Evolutionary conservation across 208 protist species (phyloP).

Genomic region (Trypanosoma grayi): DNA sequence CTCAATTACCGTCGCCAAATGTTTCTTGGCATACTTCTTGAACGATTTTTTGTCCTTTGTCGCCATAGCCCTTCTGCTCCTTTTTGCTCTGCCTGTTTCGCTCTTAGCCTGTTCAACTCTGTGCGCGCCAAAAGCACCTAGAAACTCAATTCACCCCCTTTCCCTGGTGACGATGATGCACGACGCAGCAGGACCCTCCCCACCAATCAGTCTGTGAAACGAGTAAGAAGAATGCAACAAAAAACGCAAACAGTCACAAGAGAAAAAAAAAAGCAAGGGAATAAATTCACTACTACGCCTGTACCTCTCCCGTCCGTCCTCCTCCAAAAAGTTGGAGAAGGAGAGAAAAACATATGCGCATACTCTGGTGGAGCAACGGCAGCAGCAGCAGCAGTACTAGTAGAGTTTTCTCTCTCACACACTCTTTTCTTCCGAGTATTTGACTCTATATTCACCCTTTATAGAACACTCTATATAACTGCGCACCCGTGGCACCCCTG

Average conservation of each 20-base stretch:
- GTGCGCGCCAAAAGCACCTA: not conserved
- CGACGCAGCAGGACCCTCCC: too few species aligned
- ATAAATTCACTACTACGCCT: not conserved
- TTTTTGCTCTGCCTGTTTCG: not conserved
- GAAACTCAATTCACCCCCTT: too few species aligned
- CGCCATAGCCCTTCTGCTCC: conserved; percentile 32
- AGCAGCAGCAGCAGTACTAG: too few species aligned
- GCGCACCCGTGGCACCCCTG: conserved; percentile 18
- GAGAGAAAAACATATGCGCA: conserved; percentile 3
- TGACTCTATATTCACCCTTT: not conserved
- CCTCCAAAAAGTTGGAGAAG: not conserved
- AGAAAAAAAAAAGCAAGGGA: not conserved
- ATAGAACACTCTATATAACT: conserved; percentile 18
- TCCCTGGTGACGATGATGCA: too few species aligned
- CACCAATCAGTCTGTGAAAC: too few species aligned
- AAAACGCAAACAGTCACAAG: not conserved
- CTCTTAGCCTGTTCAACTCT: not conserved
- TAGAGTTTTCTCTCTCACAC: too few species aligned
- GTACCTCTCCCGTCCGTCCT: too few species aligned
- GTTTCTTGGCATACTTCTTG: conserved; percentile 92
- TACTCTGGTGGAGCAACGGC: too few species aligned
- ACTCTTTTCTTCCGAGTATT: not conserved
- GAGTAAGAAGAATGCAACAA: not conserved
- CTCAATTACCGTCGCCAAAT: conserved; percentile 86
- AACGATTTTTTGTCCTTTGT: conserved; percentile 91